These are phyloP conservation scores for Albifimbria verrucaria DNA, from an alignment of 2,329 filamentous ascomycete genomes.

Conservation along the genomic window DNA sequence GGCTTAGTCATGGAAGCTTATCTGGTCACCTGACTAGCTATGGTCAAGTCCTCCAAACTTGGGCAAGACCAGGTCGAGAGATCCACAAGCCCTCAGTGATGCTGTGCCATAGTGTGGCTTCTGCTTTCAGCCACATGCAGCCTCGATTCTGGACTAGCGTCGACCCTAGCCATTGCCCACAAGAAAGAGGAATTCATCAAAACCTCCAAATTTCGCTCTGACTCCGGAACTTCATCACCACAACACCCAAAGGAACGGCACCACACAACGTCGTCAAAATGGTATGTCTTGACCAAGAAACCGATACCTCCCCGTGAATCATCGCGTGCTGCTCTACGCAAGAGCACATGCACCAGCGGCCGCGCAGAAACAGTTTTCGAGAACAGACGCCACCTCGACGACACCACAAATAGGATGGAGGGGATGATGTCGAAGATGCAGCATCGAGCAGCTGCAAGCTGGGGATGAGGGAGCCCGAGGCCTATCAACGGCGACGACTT, in stretches of 20 bases:
- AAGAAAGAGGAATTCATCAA: slow-evolving; percentile 42
- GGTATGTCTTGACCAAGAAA: slow-evolving; percentile 32
- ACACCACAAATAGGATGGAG: background rate
- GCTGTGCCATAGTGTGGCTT: slow-evolving; percentile 20
- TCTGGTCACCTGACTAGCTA: no score
- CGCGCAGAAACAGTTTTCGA: background rate
- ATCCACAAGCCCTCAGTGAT: no score
- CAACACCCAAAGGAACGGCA: slow-evolving; percentile 39
- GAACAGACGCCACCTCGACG: background rate
- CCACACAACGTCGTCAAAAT: slow-evolving; percentile 47
- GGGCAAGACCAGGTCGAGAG: no score
- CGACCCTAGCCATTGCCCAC: slow-evolving; percentile 41
- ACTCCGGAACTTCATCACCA: slow-evolving; percentile 38
- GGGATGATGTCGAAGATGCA: background rate
- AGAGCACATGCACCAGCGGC: slow-evolving; percentile 8
- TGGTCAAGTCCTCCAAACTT: background rate
- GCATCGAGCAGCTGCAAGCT: background rate
- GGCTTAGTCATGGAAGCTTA: no score
- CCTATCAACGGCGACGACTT: background rate
- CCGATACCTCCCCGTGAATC: slow-evolving; percentile 7
- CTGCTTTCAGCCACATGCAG: slow-evolving; percentile 8
- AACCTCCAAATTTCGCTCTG: slow-evolving; percentile 36
- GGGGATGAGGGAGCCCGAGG: background rate
- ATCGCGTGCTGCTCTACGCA: slow-evolving; percentile 4
- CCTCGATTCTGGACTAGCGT: slow-evolving; percentile 21